Percentiles rank a stretch among this genome's conserved stretches.
Conservation (phyloP, 495 filamentous ascomycete species). For the Acidiella bohemica region DNA sequence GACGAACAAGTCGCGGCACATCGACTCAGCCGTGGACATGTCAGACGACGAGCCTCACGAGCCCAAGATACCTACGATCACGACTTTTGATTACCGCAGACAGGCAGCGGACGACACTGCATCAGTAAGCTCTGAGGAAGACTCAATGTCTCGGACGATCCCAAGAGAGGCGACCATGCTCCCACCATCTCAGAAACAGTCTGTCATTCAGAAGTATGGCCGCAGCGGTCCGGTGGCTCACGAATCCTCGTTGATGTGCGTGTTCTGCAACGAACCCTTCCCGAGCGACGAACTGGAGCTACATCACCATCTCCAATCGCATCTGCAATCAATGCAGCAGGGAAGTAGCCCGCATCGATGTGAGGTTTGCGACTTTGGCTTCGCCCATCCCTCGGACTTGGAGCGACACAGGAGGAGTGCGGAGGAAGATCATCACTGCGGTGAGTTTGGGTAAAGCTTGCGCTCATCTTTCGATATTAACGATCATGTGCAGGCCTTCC, state of each 20-base stretch:
- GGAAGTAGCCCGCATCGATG: neutral
- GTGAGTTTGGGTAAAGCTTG: too few relatives aligned
- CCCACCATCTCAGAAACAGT: neutral
- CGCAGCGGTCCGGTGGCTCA: neutral
- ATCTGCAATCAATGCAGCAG: constrained; percentile 1
- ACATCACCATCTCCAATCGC: constrained; percentile 4
- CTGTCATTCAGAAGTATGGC: constrained; percentile 5
- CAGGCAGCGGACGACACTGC: neutral
- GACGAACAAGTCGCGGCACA: neutral
- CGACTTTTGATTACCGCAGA: constrained; percentile 7
- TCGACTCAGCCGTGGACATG: constrained; percentile 7
- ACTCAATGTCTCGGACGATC: too few relatives aligned
- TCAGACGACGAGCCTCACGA: constrained; percentile 7
- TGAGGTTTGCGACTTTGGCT: constrained; percentile 3
- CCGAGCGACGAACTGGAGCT: constrained; percentile 1
- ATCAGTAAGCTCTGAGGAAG: neutral
- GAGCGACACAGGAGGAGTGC: constrained; percentile 2
- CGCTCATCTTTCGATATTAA: too few relatives aligned
- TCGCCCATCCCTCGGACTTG: constrained; percentile 7
- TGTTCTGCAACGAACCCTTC: constrained; percentile 7
- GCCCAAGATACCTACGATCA: constrained; percentile 6
- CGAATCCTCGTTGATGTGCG: neutral
- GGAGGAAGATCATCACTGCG: constrained; percentile 2
- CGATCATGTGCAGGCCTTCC: too few relatives aligned
- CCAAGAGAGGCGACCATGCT: neutral